These are phyloP conservation scores for Laburnicola sp. DNA, from an alignment of 2,329 filamentous ascomycete genomes.

Conservation along the genomic window DNA sequence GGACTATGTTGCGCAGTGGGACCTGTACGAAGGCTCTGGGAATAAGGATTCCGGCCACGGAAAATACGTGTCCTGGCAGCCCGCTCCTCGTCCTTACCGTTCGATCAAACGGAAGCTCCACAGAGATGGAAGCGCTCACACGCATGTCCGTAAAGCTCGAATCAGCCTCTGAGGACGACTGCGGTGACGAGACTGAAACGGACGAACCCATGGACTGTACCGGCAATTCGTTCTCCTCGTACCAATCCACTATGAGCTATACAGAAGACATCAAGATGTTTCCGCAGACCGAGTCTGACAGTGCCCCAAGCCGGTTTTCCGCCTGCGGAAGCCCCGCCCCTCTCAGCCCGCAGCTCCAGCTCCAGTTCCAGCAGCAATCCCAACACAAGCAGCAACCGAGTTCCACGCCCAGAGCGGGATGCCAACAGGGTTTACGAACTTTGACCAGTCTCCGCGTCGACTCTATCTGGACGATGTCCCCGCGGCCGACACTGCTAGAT, in stretches of 20 bases:
- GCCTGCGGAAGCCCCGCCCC: background rate
- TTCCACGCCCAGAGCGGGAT: too few relatives aligned
- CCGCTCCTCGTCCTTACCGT: constrained; percentile 18
- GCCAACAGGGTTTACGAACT: background rate
- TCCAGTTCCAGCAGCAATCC: too few relatives aligned
- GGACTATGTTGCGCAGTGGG: constrained; percentile 31
- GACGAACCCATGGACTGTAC: too few relatives aligned
- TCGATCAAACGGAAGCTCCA: too few relatives aligned
- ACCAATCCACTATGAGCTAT: background rate
- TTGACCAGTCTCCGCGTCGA: background rate
- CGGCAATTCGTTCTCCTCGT: too few relatives aligned
- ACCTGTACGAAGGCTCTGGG: constrained; percentile 27
- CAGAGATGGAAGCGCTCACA: background rate
- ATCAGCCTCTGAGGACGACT: constrained; percentile 5
- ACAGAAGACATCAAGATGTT: constrained; percentile 4
- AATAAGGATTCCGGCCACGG: constrained; percentile 25
- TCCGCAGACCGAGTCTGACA: background rate
- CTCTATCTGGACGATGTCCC: background rate
- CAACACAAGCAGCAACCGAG: too few relatives aligned
- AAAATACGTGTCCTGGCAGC: constrained; percentile 29
- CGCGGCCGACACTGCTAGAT: background rate
- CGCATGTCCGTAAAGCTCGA: background rate
- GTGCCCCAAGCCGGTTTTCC: too few relatives aligned
- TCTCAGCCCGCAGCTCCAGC: too few relatives aligned
- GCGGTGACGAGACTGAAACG: constrained; percentile 27